Evolutionary conservation across 2,329 filamentous ascomycete genomes (phyloP).

Genomic region (Alternaria sp.): DNA sequence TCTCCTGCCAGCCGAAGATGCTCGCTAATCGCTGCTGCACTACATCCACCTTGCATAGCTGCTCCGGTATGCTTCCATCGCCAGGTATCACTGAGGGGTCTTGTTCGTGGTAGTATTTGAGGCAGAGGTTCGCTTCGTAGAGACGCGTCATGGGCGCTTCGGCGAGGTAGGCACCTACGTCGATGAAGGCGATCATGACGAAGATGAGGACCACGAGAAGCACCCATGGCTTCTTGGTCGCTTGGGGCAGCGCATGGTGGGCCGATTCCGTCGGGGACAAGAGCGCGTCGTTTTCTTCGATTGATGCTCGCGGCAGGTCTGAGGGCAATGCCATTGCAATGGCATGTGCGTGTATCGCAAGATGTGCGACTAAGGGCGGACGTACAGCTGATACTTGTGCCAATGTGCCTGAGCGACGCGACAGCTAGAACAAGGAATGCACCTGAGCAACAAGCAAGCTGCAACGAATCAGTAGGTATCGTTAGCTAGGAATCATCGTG

Average conservation of each 20-base stretch:
- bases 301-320: slow-evolving; percentile 21
- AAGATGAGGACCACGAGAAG: slow-evolving; percentile 47
- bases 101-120: slow-evolving; percentile 53
- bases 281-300: slow-evolving; percentile 30
- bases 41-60: slow-evolving; percentile 59
- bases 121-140: slow-evolving; percentile 59
- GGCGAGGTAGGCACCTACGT: slow-evolving; percentile 56
- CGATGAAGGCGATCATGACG: slow-evolving; percentile 55
- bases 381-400: background rate
- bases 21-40: slow-evolving; percentile 60
- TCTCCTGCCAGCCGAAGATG: slow-evolving; percentile 60
- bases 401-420: background rate
- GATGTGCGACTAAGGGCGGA: background rate
- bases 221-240: slow-evolving; percentile 44
- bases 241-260: background rate
- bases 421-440: background rate
- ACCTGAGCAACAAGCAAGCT: background rate
- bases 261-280: slow-evolving; percentile 23
- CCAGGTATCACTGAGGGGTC: slow-evolving; percentile 55
- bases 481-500: background rate
- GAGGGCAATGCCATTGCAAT: slow-evolving; percentile 16
- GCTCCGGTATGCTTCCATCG: slow-evolving; percentile 56
- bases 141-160: slow-evolving; percentile 58
- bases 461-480: background rate
- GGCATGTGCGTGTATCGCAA: background rate